Percentiles rank a stretch among this genome's conserved stretches.
Conservation (phyloP, 2,329 filamentous ascomycete genomes). For the Exserohilum turcica region DNA sequence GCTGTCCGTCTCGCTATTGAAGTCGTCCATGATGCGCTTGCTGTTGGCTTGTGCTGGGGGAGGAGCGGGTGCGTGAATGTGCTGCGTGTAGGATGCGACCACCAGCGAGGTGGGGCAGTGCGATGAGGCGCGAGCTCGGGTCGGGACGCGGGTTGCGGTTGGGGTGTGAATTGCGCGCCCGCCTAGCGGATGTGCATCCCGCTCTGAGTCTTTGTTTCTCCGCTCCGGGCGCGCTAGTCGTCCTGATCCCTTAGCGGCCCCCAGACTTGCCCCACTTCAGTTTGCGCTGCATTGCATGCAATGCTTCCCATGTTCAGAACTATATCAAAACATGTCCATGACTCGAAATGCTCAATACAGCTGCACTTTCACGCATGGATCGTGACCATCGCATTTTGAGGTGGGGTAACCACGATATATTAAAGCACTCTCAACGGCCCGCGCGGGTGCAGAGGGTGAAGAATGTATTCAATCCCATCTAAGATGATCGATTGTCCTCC, state of each 20-base stretch:
- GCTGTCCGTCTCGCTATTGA: conserved; percentile 95
- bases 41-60: conserved; percentile 5
- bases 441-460: too few relatives aligned
- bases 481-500: conserved; percentile 18
- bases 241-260: conserved; percentile 1
- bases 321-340: not conserved
- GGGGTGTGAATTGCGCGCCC: conserved; percentile 29
- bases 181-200: conserved; percentile 23
- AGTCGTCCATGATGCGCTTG: conserved; percentile 79
- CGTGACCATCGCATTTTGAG: too few relatives aligned
- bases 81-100: conserved; percentile 12
- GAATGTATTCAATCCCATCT: conserved; percentile 16
- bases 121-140: conserved; percentile 18
- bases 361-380: too few relatives aligned
- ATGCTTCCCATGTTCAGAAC: not conserved
- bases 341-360: not conserved
- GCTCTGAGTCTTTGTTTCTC: conserved; percentile 16
- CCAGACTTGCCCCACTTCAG: conserved; percentile 8
- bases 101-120: conserved; percentile 17
- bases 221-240: conserved; percentile 17
- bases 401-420: too few relatives aligned
- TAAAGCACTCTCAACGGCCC: too few relatives aligned
- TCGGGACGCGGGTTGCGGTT: conserved; percentile 24
- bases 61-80: not conserved
- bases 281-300: not conserved